Evolutionary conservation across 371 early-diverging fungal species (phyloP).

Genomic region (Mortierella sp.): DNA sequence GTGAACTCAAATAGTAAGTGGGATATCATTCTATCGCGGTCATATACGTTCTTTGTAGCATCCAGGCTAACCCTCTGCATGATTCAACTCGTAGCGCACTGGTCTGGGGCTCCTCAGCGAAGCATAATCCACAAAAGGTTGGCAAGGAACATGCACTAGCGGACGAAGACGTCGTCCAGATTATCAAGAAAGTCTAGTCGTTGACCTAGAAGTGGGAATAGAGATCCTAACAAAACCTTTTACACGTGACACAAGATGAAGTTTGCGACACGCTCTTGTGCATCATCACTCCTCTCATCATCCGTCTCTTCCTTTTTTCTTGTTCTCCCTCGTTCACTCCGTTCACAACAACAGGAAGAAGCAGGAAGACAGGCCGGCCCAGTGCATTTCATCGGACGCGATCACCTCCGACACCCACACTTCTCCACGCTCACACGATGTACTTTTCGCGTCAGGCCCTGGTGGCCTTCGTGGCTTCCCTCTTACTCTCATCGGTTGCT

Average conservation of each 20-base stretch:
- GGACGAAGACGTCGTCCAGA: slow-evolving; percentile 99
- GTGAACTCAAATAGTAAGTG: slow-evolving; percentile 91
- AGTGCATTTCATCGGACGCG: neutral
- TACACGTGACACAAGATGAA: no score
- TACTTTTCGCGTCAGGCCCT: slow-evolving; percentile 29
- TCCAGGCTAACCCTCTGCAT: neutral
- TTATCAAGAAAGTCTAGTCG: slow-evolving; percentile 82
- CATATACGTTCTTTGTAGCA: neutral
- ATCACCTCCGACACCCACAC: neutral
- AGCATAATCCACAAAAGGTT: slow-evolving; percentile 99
- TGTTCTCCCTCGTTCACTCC: neutral
- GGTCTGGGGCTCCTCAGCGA: slow-evolving; percentile 99
- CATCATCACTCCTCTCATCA: neutral
- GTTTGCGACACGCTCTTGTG: no score
- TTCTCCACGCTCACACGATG: slow-evolving; percentile 15
- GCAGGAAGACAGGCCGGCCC: neutral
- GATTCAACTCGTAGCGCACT: slow-evolving; percentile 71
- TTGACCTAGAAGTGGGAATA: no score
- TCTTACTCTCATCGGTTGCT: slow-evolving; percentile 6
- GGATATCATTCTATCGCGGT: neutral
- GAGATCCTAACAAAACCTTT: no score
- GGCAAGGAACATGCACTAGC: slow-evolving; percentile 95
- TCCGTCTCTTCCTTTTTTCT: neutral
- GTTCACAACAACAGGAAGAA: neutral
- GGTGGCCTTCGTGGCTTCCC: slow-evolving; percentile 34